These are phyloP conservation scores for Nemania serpens DNA, from an alignment of 2,329 filamentous ascomycete species.

Conservation along the genomic window DNA sequence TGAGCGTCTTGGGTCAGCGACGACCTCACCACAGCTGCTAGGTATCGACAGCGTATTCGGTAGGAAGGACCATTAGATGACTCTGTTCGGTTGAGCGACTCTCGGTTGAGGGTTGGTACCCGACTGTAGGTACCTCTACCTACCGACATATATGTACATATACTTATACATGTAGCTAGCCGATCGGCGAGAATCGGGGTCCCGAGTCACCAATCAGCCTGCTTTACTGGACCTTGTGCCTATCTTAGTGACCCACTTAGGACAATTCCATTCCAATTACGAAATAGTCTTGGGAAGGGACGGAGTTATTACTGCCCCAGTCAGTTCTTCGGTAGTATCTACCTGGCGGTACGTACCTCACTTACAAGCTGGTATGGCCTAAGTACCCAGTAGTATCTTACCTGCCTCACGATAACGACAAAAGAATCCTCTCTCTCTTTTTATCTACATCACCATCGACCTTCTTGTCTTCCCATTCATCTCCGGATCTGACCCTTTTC, in stretches of 20 bases:
- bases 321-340: no score
- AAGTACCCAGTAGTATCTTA: background rate
- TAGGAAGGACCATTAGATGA: background rate
- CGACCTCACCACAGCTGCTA: no score
- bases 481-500: conserved; percentile 7
- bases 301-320: no score
- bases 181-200: conserved; percentile 20
- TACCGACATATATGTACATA: no score
- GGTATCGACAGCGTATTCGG: background rate
- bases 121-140: background rate
- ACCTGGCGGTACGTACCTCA: no score
- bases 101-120: no score
- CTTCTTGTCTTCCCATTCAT: conserved; percentile 7
- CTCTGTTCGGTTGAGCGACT: no score
- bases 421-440: background rate
- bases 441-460: conserved; percentile 6
- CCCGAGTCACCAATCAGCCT: conserved; percentile 23
- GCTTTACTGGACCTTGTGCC: background rate
- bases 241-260: background rate
- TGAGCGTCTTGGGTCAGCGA: no score
- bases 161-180: background rate
- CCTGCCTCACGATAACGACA: conserved; percentile 20
- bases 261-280: conserved; percentile 7
- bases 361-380: no score
- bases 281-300: conserved; percentile 6